Conservation (phyloP, 2,329 filamentous ascomycete species). For the Didymella keratinophila region DNA sequence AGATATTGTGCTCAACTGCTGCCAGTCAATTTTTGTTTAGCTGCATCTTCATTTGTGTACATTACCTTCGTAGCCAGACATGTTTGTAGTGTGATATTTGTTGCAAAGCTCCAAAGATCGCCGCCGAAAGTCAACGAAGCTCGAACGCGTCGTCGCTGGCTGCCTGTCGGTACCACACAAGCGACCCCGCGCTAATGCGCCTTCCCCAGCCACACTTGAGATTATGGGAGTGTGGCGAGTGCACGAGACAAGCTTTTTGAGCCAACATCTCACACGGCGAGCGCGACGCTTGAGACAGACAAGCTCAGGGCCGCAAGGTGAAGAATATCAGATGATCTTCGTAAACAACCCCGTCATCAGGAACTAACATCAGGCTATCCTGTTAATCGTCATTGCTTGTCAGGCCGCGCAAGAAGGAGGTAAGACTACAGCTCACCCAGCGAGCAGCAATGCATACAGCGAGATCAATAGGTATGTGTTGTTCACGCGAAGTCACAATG, state of each 20-base stretch:
- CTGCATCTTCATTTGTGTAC: conserved; percentile 5
- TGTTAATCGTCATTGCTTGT: not conserved
- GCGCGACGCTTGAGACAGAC: not conserved
- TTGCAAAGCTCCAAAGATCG: conserved; percentile 4
- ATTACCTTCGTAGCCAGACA: conserved; percentile 59
- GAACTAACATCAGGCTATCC: too few species aligned
- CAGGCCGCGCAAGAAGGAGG: not conserved
- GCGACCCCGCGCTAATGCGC: too few species aligned
- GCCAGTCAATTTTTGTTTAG: conserved; percentile 28
- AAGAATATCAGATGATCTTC: not conserved
- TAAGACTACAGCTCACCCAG: not conserved
- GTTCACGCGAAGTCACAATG: not conserved
- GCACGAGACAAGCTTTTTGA: not conserved
- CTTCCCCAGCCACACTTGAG: conserved; percentile 9
- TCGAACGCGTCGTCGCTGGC: conserved; percentile 21
- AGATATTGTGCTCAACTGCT: conserved; percentile 60
- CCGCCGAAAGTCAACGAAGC: conserved; percentile 8
- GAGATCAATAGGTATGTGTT: not conserved
- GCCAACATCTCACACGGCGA: not conserved
- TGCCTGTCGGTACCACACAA: conserved; percentile 8
- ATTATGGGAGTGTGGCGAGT: not conserved
- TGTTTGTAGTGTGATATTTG: conserved; percentile 29
- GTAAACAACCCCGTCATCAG: not conserved
- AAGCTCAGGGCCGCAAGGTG: not conserved
- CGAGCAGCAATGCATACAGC: not conserved